Evolutionary conservation across 2,329 filamentous ascomycete genomes (phyloP), one percentile per base, ranked within the genome.

Genomic region (Phialophora expanda): DNA sequence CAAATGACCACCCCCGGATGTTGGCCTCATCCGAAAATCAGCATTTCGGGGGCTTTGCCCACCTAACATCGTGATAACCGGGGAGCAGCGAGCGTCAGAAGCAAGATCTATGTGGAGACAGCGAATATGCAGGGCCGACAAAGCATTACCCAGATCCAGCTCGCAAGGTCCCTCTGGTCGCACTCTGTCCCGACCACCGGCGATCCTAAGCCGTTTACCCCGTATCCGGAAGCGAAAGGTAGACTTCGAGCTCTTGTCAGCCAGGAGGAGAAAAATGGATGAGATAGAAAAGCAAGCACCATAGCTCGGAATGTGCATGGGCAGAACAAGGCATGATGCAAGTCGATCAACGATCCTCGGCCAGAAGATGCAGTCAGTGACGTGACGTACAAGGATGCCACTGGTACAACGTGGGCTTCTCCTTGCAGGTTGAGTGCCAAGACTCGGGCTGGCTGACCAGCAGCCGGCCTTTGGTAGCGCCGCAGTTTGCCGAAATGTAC

Each of bases 61-160:
- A 30, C n/a, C 3, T 12, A 24, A n/a, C 53, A 34, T 17, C 28
- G 53, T 55, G 5, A 20, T 28, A 55, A 20, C 24, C 28, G 48
- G 26, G 46, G 17, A 28, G 26, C 24, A 20, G 53, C 17, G 28
- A 55, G 53, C 12, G 24, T 22, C 22, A 9, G 24, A 34, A 34
- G 38, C 38, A 30, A 11, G 53, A 55, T 55, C 53, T 34, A 34
- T 11, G 53, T 28, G 53, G 53, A 55, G 53, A 55, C 11, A n/a
- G 28, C n/a, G 24, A 12, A 34, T 8, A 9, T 55, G 53, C 53
- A 28, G 53, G 53, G 53, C 30, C 17, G 53, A 34, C 28, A 11
- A 55, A 51, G 24, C 20, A 22, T 24, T 14, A 12, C 26, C 14
- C 12, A 12, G 9, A 51, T 8, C 48, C 12, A 28, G 32, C 32